A percentile compares a stretch with the other conserved stretches of the same genome.
These are phyloP conservation scores for Pseudovirgaria hyperparasitica DNA, from an alignment of 2,329 filamentous ascomycete genomes.

Conservation along the genomic window DNA sequence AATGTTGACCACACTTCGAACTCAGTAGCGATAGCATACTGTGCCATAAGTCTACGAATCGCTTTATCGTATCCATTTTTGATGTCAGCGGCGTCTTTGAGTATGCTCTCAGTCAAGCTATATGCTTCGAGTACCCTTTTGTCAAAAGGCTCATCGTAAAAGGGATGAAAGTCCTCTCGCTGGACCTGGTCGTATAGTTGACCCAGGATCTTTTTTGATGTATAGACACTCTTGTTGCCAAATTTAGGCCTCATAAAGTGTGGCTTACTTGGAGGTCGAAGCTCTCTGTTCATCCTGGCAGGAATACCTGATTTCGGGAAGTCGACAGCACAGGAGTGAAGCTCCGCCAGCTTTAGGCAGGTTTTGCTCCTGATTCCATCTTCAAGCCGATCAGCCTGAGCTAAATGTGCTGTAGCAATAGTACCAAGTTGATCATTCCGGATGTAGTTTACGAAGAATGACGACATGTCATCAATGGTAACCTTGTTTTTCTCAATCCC, in stretches of 20 bases:
- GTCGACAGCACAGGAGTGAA: constrained; percentile 89
- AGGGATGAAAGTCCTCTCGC: constrained; percentile 55
- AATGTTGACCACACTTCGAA: constrained; percentile 90
- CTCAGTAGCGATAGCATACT: constrained; percentile 71
- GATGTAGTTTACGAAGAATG: constrained; percentile 87
- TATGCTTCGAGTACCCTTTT: constrained; percentile 55
- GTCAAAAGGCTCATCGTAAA: constrained; percentile 65
- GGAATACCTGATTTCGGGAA: constrained; percentile 82
- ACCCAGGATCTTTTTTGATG: constrained; percentile 61
- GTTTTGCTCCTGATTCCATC: constrained; percentile 53
- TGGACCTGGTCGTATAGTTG: constrained; percentile 69
- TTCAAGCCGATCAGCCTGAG: constrained; percentile 51
- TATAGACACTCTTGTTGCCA: constrained; percentile 41
- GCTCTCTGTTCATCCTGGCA: constrained; percentile 49
- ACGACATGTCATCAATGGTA: constrained; percentile 57
- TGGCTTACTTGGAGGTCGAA: constrained; percentile 56
- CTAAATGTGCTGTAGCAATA: constrained; percentile 76
- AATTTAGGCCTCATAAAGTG: constrained; percentile 74
- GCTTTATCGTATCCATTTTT: constrained; percentile 69
- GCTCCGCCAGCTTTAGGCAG: constrained; percentile 60
- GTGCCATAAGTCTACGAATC: constrained; percentile 69
- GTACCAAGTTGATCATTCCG: constrained; percentile 71
- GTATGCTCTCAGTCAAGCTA: constrained; percentile 37
- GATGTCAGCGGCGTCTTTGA: constrained; percentile 49
- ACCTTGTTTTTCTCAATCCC: constrained; percentile 50